phyloP scores from a whole-genome alignment of 805 yeast genomes.

The Candida ficus region DNA sequence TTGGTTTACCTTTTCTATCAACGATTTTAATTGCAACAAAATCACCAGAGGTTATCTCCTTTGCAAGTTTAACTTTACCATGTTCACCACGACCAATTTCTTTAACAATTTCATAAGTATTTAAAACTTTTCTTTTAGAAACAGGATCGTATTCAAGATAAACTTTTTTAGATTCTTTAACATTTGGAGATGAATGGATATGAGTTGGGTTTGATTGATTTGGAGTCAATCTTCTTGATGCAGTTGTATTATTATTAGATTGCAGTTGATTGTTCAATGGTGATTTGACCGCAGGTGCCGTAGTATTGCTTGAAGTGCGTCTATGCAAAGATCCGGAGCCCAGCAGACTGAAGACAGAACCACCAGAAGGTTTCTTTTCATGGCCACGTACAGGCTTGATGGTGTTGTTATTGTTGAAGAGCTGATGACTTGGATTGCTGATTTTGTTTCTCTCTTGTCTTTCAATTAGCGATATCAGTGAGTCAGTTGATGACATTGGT shows the following conservation, averaged over 20 bases:
- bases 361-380: slow-evolving; percentile 10
- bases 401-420: slow-evolving; percentile 17
- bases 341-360: slow-evolving; percentile 17
- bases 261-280: slow-evolving; percentile 12
- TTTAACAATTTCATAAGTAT: slow-evolving; percentile 80
- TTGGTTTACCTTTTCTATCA: slow-evolving; percentile 61
- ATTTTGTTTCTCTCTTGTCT: slow-evolving; percentile 35
- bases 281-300: slow-evolving; percentile 12
- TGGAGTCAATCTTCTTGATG: slow-evolving; percentile 21
- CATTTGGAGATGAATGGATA: slow-evolving; percentile 33
- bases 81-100: slow-evolving; percentile 97
- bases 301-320: slow-evolving; percentile 5
- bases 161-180: slow-evolving; percentile 79
- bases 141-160: slow-evolving; percentile 86
- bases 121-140: slow-evolving; percentile 71
- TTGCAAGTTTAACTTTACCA: slow-evolving; percentile 94
- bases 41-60: slow-evolving; percentile 55
- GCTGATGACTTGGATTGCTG: slow-evolving; percentile 36
- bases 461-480: slow-evolving; percentile 34
- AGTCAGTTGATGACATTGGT: slow-evolving; percentile 31
- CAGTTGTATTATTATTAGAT: neutral
- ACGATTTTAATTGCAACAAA: slow-evolving; percentile 93
- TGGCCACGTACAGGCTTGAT: no score
- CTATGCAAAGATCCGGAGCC: slow-evolving; percentile 7
- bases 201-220: slow-evolving; percentile 22